Evolutionary conservation across 1,284 basidiomycete species (phyloP).

Genomic region (Leccinum subrobustum): DNA sequence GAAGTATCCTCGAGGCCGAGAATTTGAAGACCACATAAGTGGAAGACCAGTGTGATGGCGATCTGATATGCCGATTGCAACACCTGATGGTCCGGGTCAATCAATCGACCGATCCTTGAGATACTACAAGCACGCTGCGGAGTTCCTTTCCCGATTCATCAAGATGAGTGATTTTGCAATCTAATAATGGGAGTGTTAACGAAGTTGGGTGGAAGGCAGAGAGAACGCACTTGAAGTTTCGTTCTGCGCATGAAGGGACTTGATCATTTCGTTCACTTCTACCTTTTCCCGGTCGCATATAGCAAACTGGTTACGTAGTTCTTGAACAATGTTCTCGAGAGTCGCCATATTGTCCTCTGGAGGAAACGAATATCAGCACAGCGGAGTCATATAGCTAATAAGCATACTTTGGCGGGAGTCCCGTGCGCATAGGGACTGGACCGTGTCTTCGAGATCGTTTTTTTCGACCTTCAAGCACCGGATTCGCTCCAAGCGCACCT

Average conservation of each 20-base stretch:
- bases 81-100: constrained; percentile 30
- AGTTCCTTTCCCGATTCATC: neutral
- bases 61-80: constrained; percentile 91
- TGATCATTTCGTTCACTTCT: too few relatives aligned
- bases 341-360: neutral
- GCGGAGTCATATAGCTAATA: neutral
- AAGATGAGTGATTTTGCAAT: neutral
- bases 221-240: neutral
- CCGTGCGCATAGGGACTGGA: too few relatives aligned
- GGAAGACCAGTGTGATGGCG: constrained; percentile 81
- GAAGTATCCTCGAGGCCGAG: constrained; percentile 54
- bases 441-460: too few relatives aligned
- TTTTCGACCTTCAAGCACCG: too few relatives aligned
- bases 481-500: too few relatives aligned
- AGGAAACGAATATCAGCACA: neutral
- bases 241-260: neutral
- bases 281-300: neutral
- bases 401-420: neutral
- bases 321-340: neutral
- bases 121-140: neutral
- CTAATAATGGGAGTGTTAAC: neutral
- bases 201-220: neutral
- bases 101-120: neutral
- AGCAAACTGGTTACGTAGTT: neutral
- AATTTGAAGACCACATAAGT: constrained; percentile 80